These are phyloP conservation scores for Wilcoxina mikolae DNA, from an alignment of 495 filamentous ascomycete genomes.

Conservation along the genomic window DNA sequence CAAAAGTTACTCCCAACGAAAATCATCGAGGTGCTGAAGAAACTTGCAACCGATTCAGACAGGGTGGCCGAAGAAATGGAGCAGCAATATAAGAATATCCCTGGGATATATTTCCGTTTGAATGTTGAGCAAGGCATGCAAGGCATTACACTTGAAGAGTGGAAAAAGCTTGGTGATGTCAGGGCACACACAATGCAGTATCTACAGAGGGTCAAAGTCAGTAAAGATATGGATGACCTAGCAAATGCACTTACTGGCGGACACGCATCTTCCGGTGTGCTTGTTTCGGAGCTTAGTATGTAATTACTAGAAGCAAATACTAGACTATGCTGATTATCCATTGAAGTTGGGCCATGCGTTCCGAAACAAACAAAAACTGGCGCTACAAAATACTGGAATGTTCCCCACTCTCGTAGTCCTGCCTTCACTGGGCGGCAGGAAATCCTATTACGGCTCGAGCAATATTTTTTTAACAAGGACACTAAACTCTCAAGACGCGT, in stretches of 20 bases:
- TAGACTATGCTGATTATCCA: too few species aligned
- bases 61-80: conserved; percentile 7
- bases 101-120: conserved; percentile 11
- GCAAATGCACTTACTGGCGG: too few species aligned
- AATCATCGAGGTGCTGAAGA: conserved; percentile 18
- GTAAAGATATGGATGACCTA: conserved; percentile 7
- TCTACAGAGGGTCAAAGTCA: background rate
- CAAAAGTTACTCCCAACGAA: background rate
- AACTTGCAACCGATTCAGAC: conserved; percentile 19
- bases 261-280: too few species aligned
- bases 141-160: conserved; percentile 32
- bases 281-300: too few species aligned
- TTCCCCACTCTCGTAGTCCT: conserved; percentile 8
- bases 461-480: conserved; percentile 5
- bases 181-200: conserved; percentile 2
- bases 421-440: conserved; percentile 7
- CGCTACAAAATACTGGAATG: background rate
- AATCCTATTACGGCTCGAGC: background rate
- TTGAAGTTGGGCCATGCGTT: too few species aligned
- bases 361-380: too few species aligned
- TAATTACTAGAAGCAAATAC: too few species aligned
- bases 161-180: conserved; percentile 29
- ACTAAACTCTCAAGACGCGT: background rate
- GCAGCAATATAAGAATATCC: background rate
- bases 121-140: conserved; percentile 33